phyloP scores from a whole-genome alignment of 139 green algal species.

The Tetraselmis chui region DNA sequence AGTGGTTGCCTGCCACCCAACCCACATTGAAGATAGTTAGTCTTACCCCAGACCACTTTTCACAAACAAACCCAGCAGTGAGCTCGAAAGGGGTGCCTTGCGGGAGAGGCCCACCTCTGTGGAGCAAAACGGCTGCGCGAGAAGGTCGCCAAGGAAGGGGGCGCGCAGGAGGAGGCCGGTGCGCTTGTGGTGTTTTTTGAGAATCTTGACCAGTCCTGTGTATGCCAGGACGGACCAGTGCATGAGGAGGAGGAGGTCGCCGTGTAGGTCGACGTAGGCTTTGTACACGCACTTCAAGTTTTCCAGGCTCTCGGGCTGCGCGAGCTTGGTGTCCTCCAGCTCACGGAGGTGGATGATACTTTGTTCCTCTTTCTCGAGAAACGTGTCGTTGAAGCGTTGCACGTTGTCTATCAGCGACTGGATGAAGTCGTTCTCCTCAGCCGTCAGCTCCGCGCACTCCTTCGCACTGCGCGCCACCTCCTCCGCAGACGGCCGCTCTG shows the following conservation, averaged over 20 bases:
- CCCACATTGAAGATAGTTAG: too few species aligned
- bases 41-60: too few species aligned
- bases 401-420: slow-evolving; percentile 41
- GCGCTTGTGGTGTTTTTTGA: slow-evolving; percentile 88
- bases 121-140: slow-evolving; percentile 71
- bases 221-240: slow-evolving; percentile 77
- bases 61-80: background rate
- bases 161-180: slow-evolving; percentile 55
- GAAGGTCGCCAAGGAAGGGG: slow-evolving; percentile 59
- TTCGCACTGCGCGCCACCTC: background rate
- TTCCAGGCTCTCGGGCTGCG: slow-evolving; percentile 1
- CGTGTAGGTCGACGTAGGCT: slow-evolving; percentile 66
- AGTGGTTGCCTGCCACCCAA: slow-evolving; percentile 46
- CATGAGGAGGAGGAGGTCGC: slow-evolving; percentile 69
- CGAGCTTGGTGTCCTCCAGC: slow-evolving; percentile 26
- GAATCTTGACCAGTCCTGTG: slow-evolving; percentile 75
- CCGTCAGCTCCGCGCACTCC: slow-evolving; percentile 10
- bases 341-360: slow-evolving; percentile 56
- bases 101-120: slow-evolving; percentile 71
- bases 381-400: slow-evolving; percentile 60
- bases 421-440: slow-evolving; percentile 40
- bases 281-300: slow-evolving; percentile 5
- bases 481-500: background rate
- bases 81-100: slow-evolving; percentile 51
- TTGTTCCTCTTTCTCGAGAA: slow-evolving; percentile 70